phyloP scores from a whole-genome alignment of 305 asterid genomes.

The Salvia sclarea region DNA sequence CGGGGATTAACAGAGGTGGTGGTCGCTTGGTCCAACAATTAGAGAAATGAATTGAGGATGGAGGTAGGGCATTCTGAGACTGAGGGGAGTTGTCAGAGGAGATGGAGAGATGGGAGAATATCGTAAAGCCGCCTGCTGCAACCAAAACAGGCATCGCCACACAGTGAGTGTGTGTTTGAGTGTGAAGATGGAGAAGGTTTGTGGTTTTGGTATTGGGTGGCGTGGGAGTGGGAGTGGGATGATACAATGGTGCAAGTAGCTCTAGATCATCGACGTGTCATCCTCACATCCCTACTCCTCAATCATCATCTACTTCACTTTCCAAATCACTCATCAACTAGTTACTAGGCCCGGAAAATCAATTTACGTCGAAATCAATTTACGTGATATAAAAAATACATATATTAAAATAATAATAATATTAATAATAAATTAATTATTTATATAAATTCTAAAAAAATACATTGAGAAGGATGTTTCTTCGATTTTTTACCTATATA shows the following conservation, averaged over 20 bases:
- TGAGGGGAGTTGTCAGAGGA: conserved; percentile 39
- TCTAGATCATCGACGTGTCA: conserved; percentile 27
- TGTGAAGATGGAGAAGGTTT: background rate
- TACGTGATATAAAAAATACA: too few relatives aligned
- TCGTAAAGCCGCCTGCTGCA: conserved; percentile 52
- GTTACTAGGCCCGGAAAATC: too few relatives aligned
- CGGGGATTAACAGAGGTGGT: conserved; percentile 36
- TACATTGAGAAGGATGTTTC: too few relatives aligned
- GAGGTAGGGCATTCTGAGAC: conserved; percentile 29
- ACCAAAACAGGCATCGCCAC: conserved; percentile 46
- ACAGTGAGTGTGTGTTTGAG: background rate
- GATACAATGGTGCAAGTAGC: background rate
- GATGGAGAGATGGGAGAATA: conserved; percentile 43
- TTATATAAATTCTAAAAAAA: too few relatives aligned
- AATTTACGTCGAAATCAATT: too few relatives aligned
- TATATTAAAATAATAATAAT: too few relatives aligned
- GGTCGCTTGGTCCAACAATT: conserved; percentile 42
- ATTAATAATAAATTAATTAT: too few relatives aligned
- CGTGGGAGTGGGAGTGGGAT: conserved; percentile 1
- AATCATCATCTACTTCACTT: background rate
- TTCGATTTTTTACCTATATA: too few relatives aligned
- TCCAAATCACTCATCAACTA: too few relatives aligned
- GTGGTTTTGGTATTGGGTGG: conserved; percentile 24
- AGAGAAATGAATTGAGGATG: conserved; percentile 39
- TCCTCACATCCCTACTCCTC: conserved; percentile 14